Percentiles rank a stretch among this genome's conserved stretches.
These are phyloP conservation scores for Heracleum sosnowskyi DNA, from an alignment of 129 eudicot species.

Conservation along the genomic window DNA sequence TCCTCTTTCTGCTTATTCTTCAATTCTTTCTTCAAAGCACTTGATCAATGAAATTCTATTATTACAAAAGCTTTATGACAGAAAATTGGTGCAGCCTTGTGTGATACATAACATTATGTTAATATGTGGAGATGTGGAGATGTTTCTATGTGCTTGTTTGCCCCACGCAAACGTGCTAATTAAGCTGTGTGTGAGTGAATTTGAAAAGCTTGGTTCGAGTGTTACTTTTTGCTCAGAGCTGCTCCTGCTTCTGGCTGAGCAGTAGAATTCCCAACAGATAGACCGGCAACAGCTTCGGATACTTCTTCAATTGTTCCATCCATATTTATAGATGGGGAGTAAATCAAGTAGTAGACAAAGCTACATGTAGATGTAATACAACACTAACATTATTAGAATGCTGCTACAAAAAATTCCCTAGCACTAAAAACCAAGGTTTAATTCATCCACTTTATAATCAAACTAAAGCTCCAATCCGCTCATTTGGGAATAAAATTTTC, in stretches of 20 bases:
- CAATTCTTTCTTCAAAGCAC: slow-evolving; percentile 42
- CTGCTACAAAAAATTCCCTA: neutral
- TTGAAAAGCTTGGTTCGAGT: neutral
- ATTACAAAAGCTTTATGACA: neutral
- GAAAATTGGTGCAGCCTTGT: neutral
- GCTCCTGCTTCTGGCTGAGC: slow-evolving; percentile 26
- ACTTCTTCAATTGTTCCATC: slow-evolving; percentile 24
- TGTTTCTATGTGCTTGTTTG: neutral
- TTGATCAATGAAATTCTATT: neutral
- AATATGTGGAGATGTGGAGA: neutral
- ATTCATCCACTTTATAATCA: too few relatives aligned
- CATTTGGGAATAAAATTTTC: too few relatives aligned
- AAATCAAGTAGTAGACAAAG: neutral
- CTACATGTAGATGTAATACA: neutral
- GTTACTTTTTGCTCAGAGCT: neutral
- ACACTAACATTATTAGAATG: neutral
- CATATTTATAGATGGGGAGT: slow-evolving; percentile 9
- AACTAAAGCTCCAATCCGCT: too few relatives aligned
- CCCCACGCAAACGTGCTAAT: neutral
- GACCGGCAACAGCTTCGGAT: slow-evolving; percentile 8
- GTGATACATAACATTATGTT: neutral
- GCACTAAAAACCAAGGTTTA: too few relatives aligned
- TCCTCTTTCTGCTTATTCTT: slow-evolving; percentile 34
- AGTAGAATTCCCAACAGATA: slow-evolving; percentile 10
- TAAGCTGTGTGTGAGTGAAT: neutral